These are phyloP conservation scores for Trypanosoma platydactyli DNA, from an alignment of 208 protist genomes.

Conservation along the genomic window DNA sequence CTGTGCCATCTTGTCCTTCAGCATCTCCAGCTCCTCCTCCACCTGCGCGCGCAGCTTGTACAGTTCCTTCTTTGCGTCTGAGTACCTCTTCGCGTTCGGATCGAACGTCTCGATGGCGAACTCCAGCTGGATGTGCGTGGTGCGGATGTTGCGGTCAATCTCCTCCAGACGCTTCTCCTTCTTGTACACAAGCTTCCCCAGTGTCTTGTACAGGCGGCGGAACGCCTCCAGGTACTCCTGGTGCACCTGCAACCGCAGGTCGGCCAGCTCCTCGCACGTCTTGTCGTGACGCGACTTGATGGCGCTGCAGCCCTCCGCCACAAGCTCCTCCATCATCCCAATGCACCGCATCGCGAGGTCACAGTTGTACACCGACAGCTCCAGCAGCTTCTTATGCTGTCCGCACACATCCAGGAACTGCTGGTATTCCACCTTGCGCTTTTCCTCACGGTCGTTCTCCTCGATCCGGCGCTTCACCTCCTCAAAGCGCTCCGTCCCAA, in stretches of 20 bases:
- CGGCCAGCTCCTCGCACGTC: conserved; percentile 60
- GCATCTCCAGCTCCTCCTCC: conserved; percentile 54
- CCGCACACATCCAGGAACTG: conserved; percentile 83
- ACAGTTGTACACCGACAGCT: conserved; percentile 84
- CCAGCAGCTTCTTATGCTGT: conserved; percentile 77
- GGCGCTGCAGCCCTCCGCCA: conserved; percentile 65
- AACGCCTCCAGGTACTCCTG: conserved; percentile 74
- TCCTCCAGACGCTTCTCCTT: conserved; percentile 75
- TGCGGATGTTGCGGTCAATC: conserved; percentile 80
- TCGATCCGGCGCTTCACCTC: conserved; percentile 86
- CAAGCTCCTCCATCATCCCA: conserved; percentile 71
- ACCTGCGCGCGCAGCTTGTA: conserved; percentile 73
- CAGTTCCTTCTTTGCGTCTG: conserved; percentile 64
- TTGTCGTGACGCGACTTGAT: conserved; percentile 78
- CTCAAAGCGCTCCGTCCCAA: conserved; percentile 80
- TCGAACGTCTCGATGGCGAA: conserved; percentile 79
- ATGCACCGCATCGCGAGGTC: conserved; percentile 67
- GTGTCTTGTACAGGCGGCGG: conserved; percentile 74
- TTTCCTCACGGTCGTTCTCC: conserved; percentile 82
- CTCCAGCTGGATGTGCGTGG: conserved; percentile 67
- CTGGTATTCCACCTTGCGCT: conserved; percentile 82
- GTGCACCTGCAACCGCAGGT: conserved; percentile 63
- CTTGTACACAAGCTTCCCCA: conserved; percentile 77
- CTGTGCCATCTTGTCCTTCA: conserved; percentile 49
- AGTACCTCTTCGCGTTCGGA: conserved; percentile 73